A percentile compares a stretch with the other conserved stretches of the same genome.
Conservation (phyloP, 116 monocot species). For the Thalassia testudinum region DNA sequence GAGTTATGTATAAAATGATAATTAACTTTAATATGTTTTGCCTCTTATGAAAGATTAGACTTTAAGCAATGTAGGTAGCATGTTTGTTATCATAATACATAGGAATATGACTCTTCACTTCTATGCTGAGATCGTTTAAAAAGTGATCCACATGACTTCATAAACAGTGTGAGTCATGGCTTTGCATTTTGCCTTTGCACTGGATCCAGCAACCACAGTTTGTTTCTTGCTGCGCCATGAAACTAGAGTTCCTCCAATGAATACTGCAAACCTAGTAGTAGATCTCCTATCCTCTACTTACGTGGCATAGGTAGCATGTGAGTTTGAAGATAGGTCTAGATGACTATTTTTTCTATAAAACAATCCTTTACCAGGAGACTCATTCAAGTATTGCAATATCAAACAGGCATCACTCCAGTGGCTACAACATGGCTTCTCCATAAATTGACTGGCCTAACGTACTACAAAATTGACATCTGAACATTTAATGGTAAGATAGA, state of each 20-base stretch:
- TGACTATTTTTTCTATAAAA: not conserved
- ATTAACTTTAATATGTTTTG: too few relatives aligned
- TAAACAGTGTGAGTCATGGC: not conserved
- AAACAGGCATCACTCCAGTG: not conserved
- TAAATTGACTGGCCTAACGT: not conserved
- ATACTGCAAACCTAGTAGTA: not conserved
- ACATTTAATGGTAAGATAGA: not conserved
- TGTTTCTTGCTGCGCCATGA: not conserved
- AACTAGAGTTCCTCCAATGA: not conserved
- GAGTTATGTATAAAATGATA: too few relatives aligned
- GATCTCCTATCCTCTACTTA: not conserved
- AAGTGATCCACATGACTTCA: not conserved
- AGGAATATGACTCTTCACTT: too few relatives aligned
- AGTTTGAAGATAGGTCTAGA: not conserved
- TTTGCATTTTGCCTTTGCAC: too few relatives aligned
- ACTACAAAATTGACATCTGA: too few relatives aligned
- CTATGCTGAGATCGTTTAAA: too few relatives aligned
- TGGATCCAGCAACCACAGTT: not conserved
- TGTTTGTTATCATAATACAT: too few relatives aligned
- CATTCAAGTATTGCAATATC: not conserved
- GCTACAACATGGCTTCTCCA: not conserved
- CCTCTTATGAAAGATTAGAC: too few relatives aligned
- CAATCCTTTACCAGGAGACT: not conserved
- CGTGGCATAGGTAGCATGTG: not conserved
- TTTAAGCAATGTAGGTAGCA: too few relatives aligned